Evolutionary conservation across 2,329 filamentous ascomycete species (phyloP), one percentile per base, ranked within the genome.

Genomic region (Spiromastix sp.): DNA sequence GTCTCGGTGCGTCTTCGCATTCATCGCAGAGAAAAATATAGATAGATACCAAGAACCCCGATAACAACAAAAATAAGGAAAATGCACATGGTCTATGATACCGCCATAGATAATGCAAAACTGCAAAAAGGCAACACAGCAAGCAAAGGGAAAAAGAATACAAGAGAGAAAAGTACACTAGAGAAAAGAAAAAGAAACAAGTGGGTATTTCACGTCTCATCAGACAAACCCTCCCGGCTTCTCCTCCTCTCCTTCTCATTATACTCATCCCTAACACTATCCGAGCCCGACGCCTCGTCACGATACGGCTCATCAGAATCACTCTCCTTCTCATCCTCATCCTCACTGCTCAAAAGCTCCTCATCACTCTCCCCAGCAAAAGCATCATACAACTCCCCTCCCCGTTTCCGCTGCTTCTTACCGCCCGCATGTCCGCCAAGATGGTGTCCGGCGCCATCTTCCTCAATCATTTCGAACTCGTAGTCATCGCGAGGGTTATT

Each of bases 311-410:
- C 56, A 25, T 55, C 55, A 19, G 30, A 36, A 22, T 63, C 64
- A 4, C 24, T 30, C 21, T 66, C 66, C 25, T 64, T 60, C 20
- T 68, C 67, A 38, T 68, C 63, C 4, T 53, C 61, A 36, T 59
- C 56, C 19, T 58, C 55, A 54, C 59, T 12, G 44, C 63, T 68
- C 41, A 74, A 63, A 26, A 75, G 50, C 40, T 81, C 78, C 37
- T 85, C 81, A 38, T 91, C 87, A 39, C 89, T 89, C 34, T 86
- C 89, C 11, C 85, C 87, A 0, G 91, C 91, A 68, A 98, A 98
- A 4, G 91, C 91, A 66, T 98, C 91, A 57, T 98, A 98, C 29
- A 98, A 65, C 64, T 96, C 89, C 18, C 89, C 86, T 2, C 85
- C 91, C 13, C 64, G 60, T 32, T 85, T 67, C 45, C 67, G 55